Conservation (phyloP, 768 basidiomycete genomes). For the Termitomyces sp. region DNA sequence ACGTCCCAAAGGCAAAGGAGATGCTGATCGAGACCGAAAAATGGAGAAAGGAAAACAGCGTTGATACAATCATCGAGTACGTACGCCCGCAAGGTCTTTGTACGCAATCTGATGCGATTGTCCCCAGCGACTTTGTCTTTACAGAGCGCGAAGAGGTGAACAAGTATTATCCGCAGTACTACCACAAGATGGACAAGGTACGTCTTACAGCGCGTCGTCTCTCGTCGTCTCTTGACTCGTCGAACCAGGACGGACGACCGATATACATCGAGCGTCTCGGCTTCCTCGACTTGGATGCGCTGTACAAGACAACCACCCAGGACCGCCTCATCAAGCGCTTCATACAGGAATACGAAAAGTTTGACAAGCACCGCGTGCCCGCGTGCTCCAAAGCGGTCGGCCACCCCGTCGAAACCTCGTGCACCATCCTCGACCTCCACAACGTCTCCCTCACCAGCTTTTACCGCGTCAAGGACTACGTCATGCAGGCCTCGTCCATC, state of each 20-base stretch:
- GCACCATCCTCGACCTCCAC: conserved; percentile 93
- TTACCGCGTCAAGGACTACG: conserved; percentile 89
- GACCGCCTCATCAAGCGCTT: conserved; percentile 88
- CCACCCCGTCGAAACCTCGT: conserved; percentile 92
- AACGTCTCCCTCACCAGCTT: conserved; percentile 69
- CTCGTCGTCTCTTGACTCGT: not conserved
- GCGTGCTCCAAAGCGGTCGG: conserved; percentile 67
- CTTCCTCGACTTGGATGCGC: conserved; percentile 76
- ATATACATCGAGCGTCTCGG: conserved; percentile 94
- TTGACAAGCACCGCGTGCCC: conserved; percentile 72
- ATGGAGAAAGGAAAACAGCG: conserved; percentile 85
- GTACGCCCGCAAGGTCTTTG: conserved; percentile 15
- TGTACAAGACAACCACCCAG: conserved; percentile 76
- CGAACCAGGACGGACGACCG: conserved; percentile 88
- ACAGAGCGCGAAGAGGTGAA: conserved; percentile 76
- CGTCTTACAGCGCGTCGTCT: too few relatives aligned
- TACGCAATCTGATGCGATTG: not conserved
- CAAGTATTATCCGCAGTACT: conserved; percentile 93
- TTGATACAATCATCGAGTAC: conserved; percentile 68
- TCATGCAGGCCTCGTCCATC: conserved; percentile 65
- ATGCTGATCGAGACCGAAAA: conserved; percentile 82
- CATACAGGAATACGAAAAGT: conserved; percentile 92
- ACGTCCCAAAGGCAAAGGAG: conserved; percentile 70
- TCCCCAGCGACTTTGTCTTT: conserved; percentile 74
- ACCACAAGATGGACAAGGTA: conserved; percentile 95